phyloP scores from a whole-genome alignment of 306 rosid species.

The Acacia melanoxylon region DNA sequence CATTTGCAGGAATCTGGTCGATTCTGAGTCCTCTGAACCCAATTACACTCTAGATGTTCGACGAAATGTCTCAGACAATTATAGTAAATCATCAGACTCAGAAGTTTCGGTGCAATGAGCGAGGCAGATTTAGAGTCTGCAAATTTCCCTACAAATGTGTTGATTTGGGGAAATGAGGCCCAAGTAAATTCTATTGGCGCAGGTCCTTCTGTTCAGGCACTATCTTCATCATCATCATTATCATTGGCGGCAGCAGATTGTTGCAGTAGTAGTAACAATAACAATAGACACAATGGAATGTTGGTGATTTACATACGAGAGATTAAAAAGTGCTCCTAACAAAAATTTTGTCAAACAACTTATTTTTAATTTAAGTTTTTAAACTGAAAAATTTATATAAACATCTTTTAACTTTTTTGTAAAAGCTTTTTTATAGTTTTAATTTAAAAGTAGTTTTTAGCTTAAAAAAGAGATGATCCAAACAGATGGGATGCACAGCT shows the following conservation, averaged over 20 bases:
- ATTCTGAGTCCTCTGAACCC: conserved; percentile 19
- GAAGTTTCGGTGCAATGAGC: conserved; percentile 39
- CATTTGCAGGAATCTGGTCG: conserved; percentile 75
- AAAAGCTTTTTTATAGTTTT: no score
- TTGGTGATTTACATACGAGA: conserved; percentile 73
- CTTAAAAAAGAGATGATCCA: no score
- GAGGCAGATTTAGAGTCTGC: conserved; percentile 49
- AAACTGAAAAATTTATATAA: no score
- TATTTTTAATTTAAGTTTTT: no score
- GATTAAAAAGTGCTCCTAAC: no score
- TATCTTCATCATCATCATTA: conserved; percentile 13
- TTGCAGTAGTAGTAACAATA: not conserved
- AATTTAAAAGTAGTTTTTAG: no score
- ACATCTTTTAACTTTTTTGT: no score
- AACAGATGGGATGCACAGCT: no score
- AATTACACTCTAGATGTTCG: not conserved
- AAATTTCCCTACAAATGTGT: conserved; percentile 71
- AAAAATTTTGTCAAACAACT: no score
- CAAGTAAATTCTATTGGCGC: conserved; percentile 56
- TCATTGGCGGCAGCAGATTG: conserved; percentile 27
- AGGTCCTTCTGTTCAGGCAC: conserved; percentile 35
- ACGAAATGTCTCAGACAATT: conserved; percentile 5
- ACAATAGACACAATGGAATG: conserved; percentile 36
- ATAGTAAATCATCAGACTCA: conserved; percentile 18
- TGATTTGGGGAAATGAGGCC: conserved; percentile 75